Conservation (phyloP, 2,329 filamentous ascomycete species). For the Fusarium ambrosium region DNA sequence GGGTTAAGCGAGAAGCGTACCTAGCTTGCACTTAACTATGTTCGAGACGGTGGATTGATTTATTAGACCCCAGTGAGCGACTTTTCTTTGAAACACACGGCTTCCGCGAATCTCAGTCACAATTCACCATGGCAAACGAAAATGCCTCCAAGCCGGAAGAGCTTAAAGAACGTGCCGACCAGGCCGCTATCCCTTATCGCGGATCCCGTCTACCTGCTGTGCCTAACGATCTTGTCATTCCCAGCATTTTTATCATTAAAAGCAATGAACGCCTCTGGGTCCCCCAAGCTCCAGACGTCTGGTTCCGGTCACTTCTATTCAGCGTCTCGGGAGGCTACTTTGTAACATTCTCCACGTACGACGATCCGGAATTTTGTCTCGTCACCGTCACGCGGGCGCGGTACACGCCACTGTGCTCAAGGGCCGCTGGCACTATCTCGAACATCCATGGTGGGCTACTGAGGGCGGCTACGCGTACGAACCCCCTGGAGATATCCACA, state of each 20-base stretch:
- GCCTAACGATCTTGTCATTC: not conserved
- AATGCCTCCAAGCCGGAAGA: not conserved
- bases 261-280: not conserved
- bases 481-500: slow-evolving; percentile 53
- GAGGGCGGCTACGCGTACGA: slow-evolving; percentile 53
- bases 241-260: not conserved
- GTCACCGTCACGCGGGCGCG: slow-evolving; percentile 51
- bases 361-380: slow-evolving; percentile 50
- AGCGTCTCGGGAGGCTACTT: not conserved
- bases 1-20: too few species aligned
- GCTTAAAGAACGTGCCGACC: not conserved
- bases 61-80: too few species aligned
- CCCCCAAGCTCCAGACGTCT: not conserved
- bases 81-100: too few species aligned
- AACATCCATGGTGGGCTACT: slow-evolving; percentile 53
- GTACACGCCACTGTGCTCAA: slow-evolving; percentile 51
- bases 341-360: slow-evolving; percentile 9
- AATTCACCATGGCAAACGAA: not conserved
- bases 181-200: not conserved
- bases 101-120: too few species aligned
- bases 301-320: not conserved
- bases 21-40: too few species aligned
- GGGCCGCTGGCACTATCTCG: slow-evolving; percentile 54
- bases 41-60: too few species aligned
- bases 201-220: not conserved